A percentile compares a stretch with the other conserved stretches of the same genome.
Evolutionary conservation across 1,284 basidiomycete genomes (phyloP).

Genomic region (Ganoderma lucidum): DNA sequence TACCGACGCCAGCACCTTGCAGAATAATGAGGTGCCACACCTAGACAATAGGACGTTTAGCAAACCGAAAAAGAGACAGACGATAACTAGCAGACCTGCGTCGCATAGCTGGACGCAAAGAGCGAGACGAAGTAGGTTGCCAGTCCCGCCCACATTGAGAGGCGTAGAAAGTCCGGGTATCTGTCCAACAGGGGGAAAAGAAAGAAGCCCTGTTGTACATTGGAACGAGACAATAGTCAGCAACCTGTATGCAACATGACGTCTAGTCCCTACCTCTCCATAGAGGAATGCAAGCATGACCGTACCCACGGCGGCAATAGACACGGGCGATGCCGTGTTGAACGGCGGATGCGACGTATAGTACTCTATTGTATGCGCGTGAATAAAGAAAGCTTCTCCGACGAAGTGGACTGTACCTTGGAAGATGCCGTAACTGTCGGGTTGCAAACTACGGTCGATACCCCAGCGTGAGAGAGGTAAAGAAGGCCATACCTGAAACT

Average conservation of each 20-base stretch:
- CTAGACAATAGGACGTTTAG: conserved; percentile 17
- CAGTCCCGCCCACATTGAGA: conserved; percentile 36
- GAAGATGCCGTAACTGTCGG: conserved; percentile 36
- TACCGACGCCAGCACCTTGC: conserved; percentile 39
- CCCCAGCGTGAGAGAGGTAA: not conserved
- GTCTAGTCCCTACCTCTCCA: conserved; percentile 22
- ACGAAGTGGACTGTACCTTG: conserved; percentile 23
- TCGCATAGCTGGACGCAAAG: conserved; percentile 38
- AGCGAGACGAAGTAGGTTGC: conserved; percentile 30
- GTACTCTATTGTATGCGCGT: conserved; percentile 23
- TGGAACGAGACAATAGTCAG: not conserved
- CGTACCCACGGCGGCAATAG: conserved; percentile 31
- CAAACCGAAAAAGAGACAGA: not conserved
- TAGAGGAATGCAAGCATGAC: conserved; percentile 33
- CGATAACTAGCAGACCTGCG: conserved; percentile 20
- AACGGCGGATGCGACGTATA: conserved; percentile 34
- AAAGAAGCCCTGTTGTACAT: conserved; percentile 27
- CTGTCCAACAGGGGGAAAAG: conserved; percentile 36
- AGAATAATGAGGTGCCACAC: conserved; percentile 39
- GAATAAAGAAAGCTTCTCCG: not conserved
- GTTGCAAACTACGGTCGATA: not conserved
- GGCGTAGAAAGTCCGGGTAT: conserved; percentile 34
- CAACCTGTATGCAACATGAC: not conserved
- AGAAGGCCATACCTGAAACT: conserved; percentile 30
- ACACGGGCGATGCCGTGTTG: conserved; percentile 26